Evolutionary conservation across 768 basidiomycete species (phyloP), one percentile per base, ranked within the genome.

Genomic region (Mycena indigotica): DNA sequence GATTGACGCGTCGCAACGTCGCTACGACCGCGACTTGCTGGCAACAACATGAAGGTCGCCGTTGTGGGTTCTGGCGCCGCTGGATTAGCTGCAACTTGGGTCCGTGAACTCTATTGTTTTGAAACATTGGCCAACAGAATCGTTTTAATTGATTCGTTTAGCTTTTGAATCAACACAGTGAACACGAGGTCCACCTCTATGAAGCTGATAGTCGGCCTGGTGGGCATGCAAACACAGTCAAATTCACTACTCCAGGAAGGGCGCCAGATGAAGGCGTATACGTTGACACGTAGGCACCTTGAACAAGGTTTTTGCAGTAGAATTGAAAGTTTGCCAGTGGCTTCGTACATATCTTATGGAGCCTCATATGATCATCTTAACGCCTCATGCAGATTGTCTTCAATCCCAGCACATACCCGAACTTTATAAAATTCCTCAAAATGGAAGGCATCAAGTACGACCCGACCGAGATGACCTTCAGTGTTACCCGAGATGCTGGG

Each of bases 21-120:
- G n/a, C n/a, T n/a, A n/a, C n/a, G n/a, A n/a, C n/a, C n/a, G n/a
- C n/a, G n/a, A n/a, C n/a, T n/a, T n/a, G n/a, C 46, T 48, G 46
- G 46, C 46, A 48, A 48, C 41, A 13, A 44, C 55, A 84, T 84
- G 83, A 85, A 78, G 64, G 75, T 91, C 44, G 90, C 89, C 2
- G 84, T 91, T 26, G 81, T 92, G 19, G 91, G 89, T 4, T 85
- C 87, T 41, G 89, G 89, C 6, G 84, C 88, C n/a, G 85, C 87
- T 29, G 89, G 89, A n/a, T 79, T 93, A 3, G 86, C 79, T 19
- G 86, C 88, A 15, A 85, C 86, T 10, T 92, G 89, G 88, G 88
- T 85, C 78, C 25, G 5, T 49, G 40, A 35, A 23, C 28, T 15
- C 12, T 44, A 45, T 32, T 26, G 28, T 26, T 32, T 6, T 29